Evolutionary conservation across 495 filamentous ascomycete genomes (phyloP), one percentile per base, ranked within the genome.

Genomic region (Penicillium turbatum): DNA sequence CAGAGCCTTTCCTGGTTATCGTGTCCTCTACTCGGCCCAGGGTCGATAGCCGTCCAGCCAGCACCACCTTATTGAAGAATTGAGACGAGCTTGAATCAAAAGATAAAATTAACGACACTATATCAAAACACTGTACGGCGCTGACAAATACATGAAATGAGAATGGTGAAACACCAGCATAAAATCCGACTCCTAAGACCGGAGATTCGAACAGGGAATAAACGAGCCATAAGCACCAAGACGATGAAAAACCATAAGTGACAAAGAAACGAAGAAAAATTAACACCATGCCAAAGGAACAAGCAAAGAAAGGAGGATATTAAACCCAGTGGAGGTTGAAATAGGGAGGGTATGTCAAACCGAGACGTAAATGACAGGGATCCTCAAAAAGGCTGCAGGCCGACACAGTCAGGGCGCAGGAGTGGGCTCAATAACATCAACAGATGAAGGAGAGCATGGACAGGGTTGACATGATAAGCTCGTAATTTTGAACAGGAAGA

Each of bases 401-500:
- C 45, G 26, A 34, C 17, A 26, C 31, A 36, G 40, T 30, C 44
- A 60, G 55, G 55, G 19, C 24, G 30, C 50, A 57, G 29, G 40
- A 16, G 41, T 54, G 55, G 51, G 56, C 56, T 58, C 43, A 35
- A 63, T 38, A 64, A 57, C 50, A 62, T 64, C 37, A 13, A 62
- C 55, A 66, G 53, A 59, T 54, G 60, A 64, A 29, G 26, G 35
- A 57, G 34, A 60, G 51, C 51, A 62, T 62, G 39, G 60, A 64
- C 59, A 67, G 29, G 51, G 44, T 37, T 60, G 64, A 62, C 61
- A 62, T 66, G 59, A 58, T 45, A 41, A 51, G 40, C 48, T 64
- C 64, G 32, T 55, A 62, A 67, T 56, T 66, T 64, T 67, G 48
- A 34, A 67, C 64, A 67, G 51, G 60, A 62, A 59, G 48, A 43